Conservation (phyloP, 2,329 filamentous ascomycete species). For the Pseudomassariella vexata region DNA sequence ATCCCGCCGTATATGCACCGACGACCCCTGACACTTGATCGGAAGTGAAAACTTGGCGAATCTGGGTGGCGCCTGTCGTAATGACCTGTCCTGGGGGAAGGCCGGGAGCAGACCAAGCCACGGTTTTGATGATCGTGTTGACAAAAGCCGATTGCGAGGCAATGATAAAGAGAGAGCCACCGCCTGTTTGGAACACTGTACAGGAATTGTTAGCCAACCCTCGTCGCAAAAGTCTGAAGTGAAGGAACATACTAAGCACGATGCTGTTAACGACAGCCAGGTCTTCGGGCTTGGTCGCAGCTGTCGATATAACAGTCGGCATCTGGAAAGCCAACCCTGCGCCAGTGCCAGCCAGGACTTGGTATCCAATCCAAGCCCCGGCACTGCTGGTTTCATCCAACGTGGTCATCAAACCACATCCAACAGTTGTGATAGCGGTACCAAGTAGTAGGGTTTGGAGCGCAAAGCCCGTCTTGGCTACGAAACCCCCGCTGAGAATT, state of each 20-base stretch:
- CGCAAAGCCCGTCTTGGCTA: slow-evolving; percentile 35
- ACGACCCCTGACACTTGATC: slow-evolving; percentile 45
- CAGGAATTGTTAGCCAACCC: no score
- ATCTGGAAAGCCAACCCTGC: slow-evolving; percentile 35
- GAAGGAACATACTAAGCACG: no score
- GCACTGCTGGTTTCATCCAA: slow-evolving; percentile 26
- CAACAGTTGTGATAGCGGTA: slow-evolving; percentile 27
- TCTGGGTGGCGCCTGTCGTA: slow-evolving; percentile 39
- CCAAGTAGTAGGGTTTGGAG: slow-evolving; percentile 35
- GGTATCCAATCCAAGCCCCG: slow-evolving; percentile 31
- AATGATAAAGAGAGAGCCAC: slow-evolving; percentile 34
- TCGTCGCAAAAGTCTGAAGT: no score
- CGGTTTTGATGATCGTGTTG: slow-evolving; percentile 19
- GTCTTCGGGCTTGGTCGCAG: background rate
- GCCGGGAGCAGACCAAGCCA: slow-evolving; percentile 19
- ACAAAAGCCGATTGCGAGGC: slow-evolving; percentile 31
- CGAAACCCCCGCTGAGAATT: slow-evolving; percentile 29
- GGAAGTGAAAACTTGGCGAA: slow-evolving; percentile 40
- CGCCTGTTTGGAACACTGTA: slow-evolving; percentile 31
- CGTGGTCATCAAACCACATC: slow-evolving; percentile 36
- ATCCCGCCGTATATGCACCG: slow-evolving; percentile 51
- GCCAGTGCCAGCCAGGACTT: slow-evolving; percentile 38
- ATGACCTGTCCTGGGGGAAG: slow-evolving; percentile 26
- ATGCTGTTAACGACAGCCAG: no score
- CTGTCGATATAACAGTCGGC: slow-evolving; percentile 17